Evolutionary conservation across 495 filamentous ascomycete species (phyloP), one percentile per base, ranked within the genome.

Genomic region (Penicillium coffeae): DNA sequence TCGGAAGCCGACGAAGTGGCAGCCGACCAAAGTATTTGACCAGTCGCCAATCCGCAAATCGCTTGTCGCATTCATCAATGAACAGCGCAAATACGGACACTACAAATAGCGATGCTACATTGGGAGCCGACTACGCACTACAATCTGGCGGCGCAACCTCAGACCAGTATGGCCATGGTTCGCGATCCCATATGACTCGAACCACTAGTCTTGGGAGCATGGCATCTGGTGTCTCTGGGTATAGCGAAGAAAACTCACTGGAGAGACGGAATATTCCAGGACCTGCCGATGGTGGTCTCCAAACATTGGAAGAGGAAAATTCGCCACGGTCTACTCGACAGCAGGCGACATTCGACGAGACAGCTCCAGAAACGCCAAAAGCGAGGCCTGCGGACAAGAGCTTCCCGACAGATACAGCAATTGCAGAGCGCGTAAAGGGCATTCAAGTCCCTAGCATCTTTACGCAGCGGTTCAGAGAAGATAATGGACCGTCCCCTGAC

Each of bases 121-220:
- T 88, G 30, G 87, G 86, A n/a, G 86, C 84, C 14, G 90, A 96
- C 62, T 94, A 85, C 70, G 88, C 89, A 15, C 77, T 92, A 33
- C 89, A 91, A 60, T 86, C 88, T 3, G 90, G 88, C 25, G 90
- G 90, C 9, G 86, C 89, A 10, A 74, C 76, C 4, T 84, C 90
- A 9, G 80, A 74, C n/a, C 72, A 76, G 40, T 74, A 74, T 27
- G 74, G 75, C 35, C 71, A 62, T 54, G 54, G 64, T 39, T 51
- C 53, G 21, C 79, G 75, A 44, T 77, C 78, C 44, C 66, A 78
- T 14, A 70, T 95, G 39, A 85, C 87, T 15, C 75, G 93, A 40
- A 83, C 90, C 9, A 85, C 90, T 27, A 96, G 91, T 61, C 78
- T 97, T 44, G 93, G 93, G 9, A 96, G 91, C 55, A 90, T 96